Conservation (phyloP, 352 stramenopile genomes). For the Pythium scleroteichum region DNA sequence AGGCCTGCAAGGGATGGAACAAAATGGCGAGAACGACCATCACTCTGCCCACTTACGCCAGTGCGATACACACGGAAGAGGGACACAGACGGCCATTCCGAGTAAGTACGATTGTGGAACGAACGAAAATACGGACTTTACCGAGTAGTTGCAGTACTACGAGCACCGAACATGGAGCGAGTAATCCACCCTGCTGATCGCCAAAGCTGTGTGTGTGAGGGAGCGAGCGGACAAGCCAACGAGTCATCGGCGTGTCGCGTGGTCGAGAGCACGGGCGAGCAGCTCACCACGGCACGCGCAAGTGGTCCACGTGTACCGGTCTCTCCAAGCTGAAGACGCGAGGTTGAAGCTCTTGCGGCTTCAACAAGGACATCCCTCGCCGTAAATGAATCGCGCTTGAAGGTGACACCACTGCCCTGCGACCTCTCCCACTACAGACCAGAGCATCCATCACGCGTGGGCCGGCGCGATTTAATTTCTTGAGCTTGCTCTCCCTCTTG, state of each 20-base stretch:
- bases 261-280: not conserved
- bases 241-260: not conserved
- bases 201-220: not conserved
- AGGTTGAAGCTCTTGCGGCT: too few relatives aligned
- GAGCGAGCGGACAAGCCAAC: not conserved
- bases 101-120: constrained; percentile 8
- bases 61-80: not conserved
- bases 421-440: too few relatives aligned
- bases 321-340: too few relatives aligned
- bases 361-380: too few relatives aligned
- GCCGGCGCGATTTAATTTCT: too few relatives aligned
- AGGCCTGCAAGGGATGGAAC: not conserved
- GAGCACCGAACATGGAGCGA: too few relatives aligned
- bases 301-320: not conserved
- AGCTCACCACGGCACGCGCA: constrained; percentile 2
- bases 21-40: constrained; percentile 14
- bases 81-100: not conserved
- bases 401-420: too few relatives aligned
- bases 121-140: not conserved
- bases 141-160: not conserved
- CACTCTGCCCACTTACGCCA: constrained; percentile 15
- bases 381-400: too few relatives aligned
- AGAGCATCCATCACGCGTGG: too few relatives aligned
- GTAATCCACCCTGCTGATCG: not conserved
- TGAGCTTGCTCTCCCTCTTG: too few relatives aligned